Base-by-base conservation (phyloP, 331 rosid genomes). In the Acacia pycnantha region DNA sequence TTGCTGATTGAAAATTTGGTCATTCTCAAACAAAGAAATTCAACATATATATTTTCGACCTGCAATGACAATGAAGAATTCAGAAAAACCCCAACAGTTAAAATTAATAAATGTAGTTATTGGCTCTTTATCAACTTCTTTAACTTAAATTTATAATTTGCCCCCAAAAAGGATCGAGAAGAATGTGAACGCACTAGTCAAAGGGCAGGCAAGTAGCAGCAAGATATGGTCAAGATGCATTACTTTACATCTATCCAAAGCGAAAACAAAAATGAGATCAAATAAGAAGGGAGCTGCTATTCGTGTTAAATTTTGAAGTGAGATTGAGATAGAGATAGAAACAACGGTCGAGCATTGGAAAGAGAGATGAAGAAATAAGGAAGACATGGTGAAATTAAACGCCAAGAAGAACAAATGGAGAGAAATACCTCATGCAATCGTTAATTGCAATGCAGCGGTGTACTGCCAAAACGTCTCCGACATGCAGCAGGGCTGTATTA, bases 1-100 rank as follows among this genome's bases (percentile, higher is more conserved):
- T 84, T 88, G 73, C 88, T 88, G 75, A 88, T 77, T 73, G 90
- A 82, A 79, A 83, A 80, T 46, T 84, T 82, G 76, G 79, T 87
- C 98, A 94, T 94, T 81, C 82, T 85, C 86, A 78, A 79, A 64
- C 37, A 37, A 79, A 56, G 51, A 54, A 35, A 69, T 62, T 54
- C 70, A 50, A 71, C 46, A 76, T 43, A 54, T 78, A 27, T 66
- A 69, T 58, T 27, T 0, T 16, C 21, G 33, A 82, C 79, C 88
- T 86, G 84, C 84, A 84, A 77, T 58, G 19, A 24, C 46, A 62
- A 26, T 14, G 51, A 62, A 58, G 65, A 58, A 58, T 22, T 58
- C 65, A 22, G 65, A 22, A 22, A 58, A 58, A 22, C 6, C 15
- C 15, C 31, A 1, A 15, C 11, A 58, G 31, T 58, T 58, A 58